phyloP scores from a whole-genome alignment of 192 early-diverging fungal species.

The Coemansia asiatica region DNA sequence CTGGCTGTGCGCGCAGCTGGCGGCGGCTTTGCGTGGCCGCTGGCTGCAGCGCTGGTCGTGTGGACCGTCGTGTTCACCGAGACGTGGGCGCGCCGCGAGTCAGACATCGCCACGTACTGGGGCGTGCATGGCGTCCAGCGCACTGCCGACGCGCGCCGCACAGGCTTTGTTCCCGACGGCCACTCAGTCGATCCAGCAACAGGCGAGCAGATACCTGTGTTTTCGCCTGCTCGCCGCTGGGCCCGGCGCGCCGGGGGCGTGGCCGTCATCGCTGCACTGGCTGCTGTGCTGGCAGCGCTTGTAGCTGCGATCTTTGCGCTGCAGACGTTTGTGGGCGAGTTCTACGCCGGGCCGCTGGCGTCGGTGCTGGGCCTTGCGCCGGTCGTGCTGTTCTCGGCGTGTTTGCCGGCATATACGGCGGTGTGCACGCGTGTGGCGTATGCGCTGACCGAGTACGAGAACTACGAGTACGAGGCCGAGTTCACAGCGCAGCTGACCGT shows the following conservation, averaged over 20 bases:
- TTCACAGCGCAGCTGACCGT: slow-evolving; percentile 70
- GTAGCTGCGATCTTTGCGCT: slow-evolving; percentile 71
- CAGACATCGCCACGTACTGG: slow-evolving; percentile 75
- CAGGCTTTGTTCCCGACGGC: slow-evolving; percentile 68
- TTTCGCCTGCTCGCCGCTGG: slow-evolving; percentile 72
- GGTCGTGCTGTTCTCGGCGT: slow-evolving; percentile 69
- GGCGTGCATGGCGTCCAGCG: slow-evolving; percentile 55
- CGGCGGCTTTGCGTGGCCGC: slow-evolving; percentile 63
- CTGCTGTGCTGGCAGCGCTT: slow-evolving; percentile 59
- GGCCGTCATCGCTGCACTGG: slow-evolving; percentile 62
- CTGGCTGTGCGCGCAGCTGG: slow-evolving; percentile 58
- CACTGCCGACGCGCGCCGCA: slow-evolving; percentile 58
- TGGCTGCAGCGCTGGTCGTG: slow-evolving; percentile 63
- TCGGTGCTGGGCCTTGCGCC: slow-evolving; percentile 64
- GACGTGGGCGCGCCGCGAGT: slow-evolving; percentile 78
- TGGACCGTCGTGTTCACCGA: slow-evolving; percentile 75
- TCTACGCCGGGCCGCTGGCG: slow-evolving; percentile 80
- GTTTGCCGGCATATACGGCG: slow-evolving; percentile 68
- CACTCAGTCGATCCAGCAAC: slow-evolving; percentile 65
- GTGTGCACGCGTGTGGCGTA: slow-evolving; percentile 65
- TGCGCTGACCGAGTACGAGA: slow-evolving; percentile 78
- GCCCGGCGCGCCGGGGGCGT: slow-evolving; percentile 58
- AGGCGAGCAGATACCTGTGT: slow-evolving; percentile 71
- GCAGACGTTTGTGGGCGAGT: slow-evolving; percentile 75
- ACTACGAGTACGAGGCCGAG: slow-evolving; percentile 70